Evolutionary conservation across 202 grass and related monocot genomes (phyloP).

Genomic region (Cymbopogon flexuosus): DNA sequence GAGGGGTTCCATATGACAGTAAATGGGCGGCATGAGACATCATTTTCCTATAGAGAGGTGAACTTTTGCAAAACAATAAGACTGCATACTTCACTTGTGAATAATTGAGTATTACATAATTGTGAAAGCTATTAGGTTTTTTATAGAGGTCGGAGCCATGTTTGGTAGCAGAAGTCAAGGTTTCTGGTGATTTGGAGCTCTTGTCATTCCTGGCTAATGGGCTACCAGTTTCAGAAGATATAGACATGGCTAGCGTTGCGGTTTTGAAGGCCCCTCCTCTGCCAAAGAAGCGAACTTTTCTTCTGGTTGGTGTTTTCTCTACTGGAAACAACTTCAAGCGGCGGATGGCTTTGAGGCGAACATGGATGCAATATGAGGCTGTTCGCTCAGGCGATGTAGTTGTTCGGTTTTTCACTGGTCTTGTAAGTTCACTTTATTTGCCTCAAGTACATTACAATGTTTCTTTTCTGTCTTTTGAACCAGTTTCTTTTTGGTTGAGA

Average conservation of each 20-base stretch:
- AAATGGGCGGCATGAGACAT: constrained; percentile 81
- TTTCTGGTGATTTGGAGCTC: constrained; percentile 71
- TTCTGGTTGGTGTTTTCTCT: constrained; percentile 79
- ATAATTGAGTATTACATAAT: constrained; percentile 29
- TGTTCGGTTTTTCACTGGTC: constrained; percentile 78
- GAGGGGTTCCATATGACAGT: constrained; percentile 88
- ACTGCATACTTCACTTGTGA: not conserved
- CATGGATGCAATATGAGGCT: constrained; percentile 89
- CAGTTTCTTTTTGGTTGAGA: constrained; percentile 2
- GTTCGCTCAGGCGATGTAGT: constrained; percentile 74
- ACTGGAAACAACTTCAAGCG: constrained; percentile 92
- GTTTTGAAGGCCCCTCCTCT: constrained; percentile 53
- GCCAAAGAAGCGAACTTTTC: constrained; percentile 51
- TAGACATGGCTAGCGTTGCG: constrained; percentile 49
- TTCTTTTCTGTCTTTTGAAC: constrained; percentile 24
- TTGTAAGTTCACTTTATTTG: constrained; percentile 62
- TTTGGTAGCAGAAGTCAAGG: constrained; percentile 65
- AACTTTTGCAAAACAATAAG: constrained; percentile 6
- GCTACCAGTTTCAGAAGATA: constrained; percentile 66
- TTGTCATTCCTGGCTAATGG: constrained; percentile 65
- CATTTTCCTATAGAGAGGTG: constrained; percentile 78
- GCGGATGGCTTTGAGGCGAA: constrained; percentile 73
- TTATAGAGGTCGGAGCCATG: constrained; percentile 77
- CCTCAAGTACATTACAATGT: constrained; percentile 5
- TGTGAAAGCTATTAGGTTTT: constrained; percentile 38